These are phyloP conservation scores for Fomitopsis serialis DNA, from an alignment of 768 basidiomycete genomes.

Conservation along the genomic window DNA sequence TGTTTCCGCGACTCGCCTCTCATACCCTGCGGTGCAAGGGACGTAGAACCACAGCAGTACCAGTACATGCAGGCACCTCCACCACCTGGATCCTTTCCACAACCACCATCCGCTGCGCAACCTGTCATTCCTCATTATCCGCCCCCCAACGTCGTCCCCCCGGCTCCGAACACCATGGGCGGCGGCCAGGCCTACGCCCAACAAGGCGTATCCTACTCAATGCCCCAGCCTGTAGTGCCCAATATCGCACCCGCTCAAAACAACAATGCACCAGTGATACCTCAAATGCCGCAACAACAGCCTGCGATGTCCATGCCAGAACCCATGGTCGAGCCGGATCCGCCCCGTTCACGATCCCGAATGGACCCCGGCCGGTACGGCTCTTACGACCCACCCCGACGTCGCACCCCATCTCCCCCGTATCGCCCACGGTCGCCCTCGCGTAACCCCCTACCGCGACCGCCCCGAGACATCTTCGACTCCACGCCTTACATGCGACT, in stretches of 20 bases:
- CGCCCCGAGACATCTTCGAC: slow-evolving; percentile 57
- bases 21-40: background rate
- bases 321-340: background rate
- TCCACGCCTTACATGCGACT: slow-evolving; percentile 51
- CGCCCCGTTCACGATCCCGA: slow-evolving; percentile 1
- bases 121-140: slow-evolving; percentile 5
- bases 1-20: background rate
- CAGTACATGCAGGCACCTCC: background rate
- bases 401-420: background rate
- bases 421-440: slow-evolving; percentile 3
- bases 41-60: slow-evolving; percentile 1
- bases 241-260: background rate
- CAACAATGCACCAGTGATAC: slow-evolving; percentile 11
- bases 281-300: slow-evolving; percentile 11
- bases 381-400: slow-evolving; percentile 8
- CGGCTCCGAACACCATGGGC: background rate
- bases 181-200: slow-evolving; percentile 2
- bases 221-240: slow-evolving; percentile 4
- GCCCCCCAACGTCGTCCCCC: background rate
- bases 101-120: slow-evolving; percentile 3
- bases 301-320: slow-evolving; percentile 3
- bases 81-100: background rate
- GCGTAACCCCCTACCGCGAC: slow-evolving; percentile 58
- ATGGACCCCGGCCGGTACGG: slow-evolving; percentile 18
- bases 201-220: background rate